Conservation (phyloP, 164 flowering plant genomes). For the Annona cherimola region DNA sequence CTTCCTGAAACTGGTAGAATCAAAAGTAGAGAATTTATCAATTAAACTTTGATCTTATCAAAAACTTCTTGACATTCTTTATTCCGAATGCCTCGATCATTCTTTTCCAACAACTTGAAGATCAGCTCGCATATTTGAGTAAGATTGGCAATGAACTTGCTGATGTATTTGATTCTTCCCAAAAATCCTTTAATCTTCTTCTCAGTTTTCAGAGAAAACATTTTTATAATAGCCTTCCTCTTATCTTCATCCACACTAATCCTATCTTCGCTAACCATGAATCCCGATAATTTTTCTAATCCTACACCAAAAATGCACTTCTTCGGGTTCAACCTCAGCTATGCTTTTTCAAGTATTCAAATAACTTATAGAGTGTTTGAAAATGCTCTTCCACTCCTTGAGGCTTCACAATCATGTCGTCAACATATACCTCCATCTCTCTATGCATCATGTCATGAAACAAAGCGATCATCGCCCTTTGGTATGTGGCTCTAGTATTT, state of each 20-base stretch:
- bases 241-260: background rate
- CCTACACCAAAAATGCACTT: background rate
- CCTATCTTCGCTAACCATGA: background rate
- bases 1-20: too few relatives aligned
- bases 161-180: too few relatives aligned
- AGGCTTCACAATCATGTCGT: background rate
- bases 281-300: background rate
- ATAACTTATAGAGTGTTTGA: background rate
- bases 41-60: too few relatives aligned
- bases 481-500: background rate
- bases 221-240: background rate
- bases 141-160: too few relatives aligned
- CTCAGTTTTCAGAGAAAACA: background rate
- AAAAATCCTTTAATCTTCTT: too few relatives aligned
- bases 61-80: too few relatives aligned
- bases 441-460: background rate
- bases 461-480: background rate
- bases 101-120: too few relatives aligned
- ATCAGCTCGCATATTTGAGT: too few relatives aligned
- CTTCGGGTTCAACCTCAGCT: background rate
- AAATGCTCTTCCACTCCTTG: background rate
- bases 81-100: too few relatives aligned
- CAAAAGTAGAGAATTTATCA: too few relatives aligned
- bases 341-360: background rate
- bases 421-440: background rate